phyloP scores from a whole-genome alignment of 139 green algal species.

The Zygnema cylindricum region DNA sequence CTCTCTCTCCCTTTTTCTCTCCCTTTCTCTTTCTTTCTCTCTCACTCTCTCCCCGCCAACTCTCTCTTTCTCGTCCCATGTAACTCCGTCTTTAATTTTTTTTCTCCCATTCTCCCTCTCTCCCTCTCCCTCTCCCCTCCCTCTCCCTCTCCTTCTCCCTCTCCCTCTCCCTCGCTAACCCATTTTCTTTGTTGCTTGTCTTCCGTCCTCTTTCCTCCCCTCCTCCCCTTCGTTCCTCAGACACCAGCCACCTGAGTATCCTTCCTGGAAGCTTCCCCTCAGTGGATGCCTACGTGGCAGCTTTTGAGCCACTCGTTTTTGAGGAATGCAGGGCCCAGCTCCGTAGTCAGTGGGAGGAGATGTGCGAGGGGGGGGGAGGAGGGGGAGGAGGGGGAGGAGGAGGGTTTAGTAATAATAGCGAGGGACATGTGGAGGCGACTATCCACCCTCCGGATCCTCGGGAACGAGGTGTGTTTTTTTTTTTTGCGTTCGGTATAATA shows the following conservation, averaged over 20 bases:
- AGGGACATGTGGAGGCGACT: not conserved
- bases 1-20: too few species aligned
- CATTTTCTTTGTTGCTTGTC: not conserved
- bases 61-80: too few species aligned
- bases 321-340: constrained; percentile 51
- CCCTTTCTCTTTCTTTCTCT: too few species aligned
- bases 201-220: not conserved
- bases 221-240: not conserved
- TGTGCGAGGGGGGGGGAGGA: constrained; percentile 27
- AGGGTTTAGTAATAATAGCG: not conserved
- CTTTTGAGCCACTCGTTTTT: constrained; percentile 54
- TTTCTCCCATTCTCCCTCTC: not conserved
- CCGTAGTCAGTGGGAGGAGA: constrained; percentile 28
- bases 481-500: not conserved
- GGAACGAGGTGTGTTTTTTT: not conserved
- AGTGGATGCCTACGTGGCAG: constrained; percentile 41
- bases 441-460: not conserved
- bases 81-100: too few species aligned
- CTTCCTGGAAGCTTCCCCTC: constrained; percentile 28
- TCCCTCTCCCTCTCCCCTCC: not conserved
- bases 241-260: not conserved
- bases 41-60: too few species aligned
- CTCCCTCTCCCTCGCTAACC: not conserved
- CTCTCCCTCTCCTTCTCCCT: not conserved
- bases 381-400: not conserved